Evolutionary conservation across 768 basidiomycete species (phyloP).

Genomic region (Phlebiopsis gigantea): DNA sequence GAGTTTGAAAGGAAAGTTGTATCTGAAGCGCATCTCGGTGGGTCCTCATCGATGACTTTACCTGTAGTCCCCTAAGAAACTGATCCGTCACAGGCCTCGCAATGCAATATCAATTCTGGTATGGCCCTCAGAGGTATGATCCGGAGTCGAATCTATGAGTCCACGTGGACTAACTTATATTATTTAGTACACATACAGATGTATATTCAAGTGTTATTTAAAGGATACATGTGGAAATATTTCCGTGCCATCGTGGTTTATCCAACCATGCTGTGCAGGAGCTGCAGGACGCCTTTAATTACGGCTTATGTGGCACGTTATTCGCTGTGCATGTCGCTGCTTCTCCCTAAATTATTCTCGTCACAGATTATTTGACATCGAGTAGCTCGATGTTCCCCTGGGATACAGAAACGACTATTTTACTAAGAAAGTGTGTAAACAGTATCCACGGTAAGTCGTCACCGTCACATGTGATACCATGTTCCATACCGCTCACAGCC

Average conservation of each 20-base stretch:
- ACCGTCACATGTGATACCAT: not conserved
- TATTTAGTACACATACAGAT: too few species aligned
- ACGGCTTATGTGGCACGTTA: constrained; percentile 12
- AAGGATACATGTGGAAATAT: constrained; percentile 21
- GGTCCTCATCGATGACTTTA: not conserved
- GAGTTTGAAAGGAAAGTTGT: not conserved
- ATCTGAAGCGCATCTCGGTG: not conserved
- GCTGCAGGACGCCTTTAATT: constrained; percentile 4
- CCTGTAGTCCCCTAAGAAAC: not conserved
- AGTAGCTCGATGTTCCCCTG: constrained; percentile 8
- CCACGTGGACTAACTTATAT: too few species aligned
- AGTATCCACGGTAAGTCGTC: not conserved
- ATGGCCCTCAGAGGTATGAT: too few species aligned
- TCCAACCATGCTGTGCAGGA: not conserved
- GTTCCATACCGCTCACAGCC: not conserved
- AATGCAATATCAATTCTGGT: not conserved
- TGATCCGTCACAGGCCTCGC: not conserved
- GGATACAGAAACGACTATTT: not conserved
- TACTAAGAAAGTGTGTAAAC: not conserved
- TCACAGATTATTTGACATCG: constrained; percentile 1
- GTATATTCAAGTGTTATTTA: too few species aligned
- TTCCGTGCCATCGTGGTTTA: constrained; percentile 12
- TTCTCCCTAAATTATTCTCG: not conserved
- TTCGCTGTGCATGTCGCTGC: not conserved
- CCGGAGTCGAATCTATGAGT: too few species aligned